Base-by-base conservation (phyloP, 2,329 filamentous ascomycete species). In the Apiospora aurea region DNA sequence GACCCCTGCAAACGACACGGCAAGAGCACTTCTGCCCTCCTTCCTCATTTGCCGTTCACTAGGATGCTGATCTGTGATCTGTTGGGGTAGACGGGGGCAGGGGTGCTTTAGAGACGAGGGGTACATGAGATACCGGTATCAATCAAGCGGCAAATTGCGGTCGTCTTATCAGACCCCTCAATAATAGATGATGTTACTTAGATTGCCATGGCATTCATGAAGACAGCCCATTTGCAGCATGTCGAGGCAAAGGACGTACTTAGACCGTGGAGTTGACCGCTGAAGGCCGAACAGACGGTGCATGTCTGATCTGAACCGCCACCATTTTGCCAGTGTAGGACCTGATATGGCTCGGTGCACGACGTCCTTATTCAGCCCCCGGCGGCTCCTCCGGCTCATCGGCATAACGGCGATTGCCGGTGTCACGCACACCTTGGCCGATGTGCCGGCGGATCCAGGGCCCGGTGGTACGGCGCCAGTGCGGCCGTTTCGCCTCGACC, bases 401-500 rank as follows among this genome's bases (percentile, higher is more conserved):
- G 34, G 57, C 18, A 14, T 64, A n/a, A 71, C 72, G 41, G 67
- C 53, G 43, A 67, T 77, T 21, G 53, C 73, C 38, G 68, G 72
- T 68, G 61, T 44, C 38, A 69, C 49, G 13, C 53, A 43, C 29
- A 18, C 21, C 61, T 66, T 8, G 13, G 26, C 69, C 7, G 47
- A 70, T 34, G 69, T 72, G 6, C 64, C 74, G 43, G 69, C 73
- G 16, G 78, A 80, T 57, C 73, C 75, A 1, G 79, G 79, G 16
- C 76, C 78, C 4, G 79, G 79, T 1, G 73, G 75, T 6, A 80
- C 78, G 2, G 79, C 79, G 7, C 79, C 79, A 2, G 77, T 81
- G 41, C 78, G 79, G 24, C 79, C 79, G 1, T 80, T 80, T 47
- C 76, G 78, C 41, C 79, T 81, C 18, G 77, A 80, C 70, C 79